Base-by-base conservation (phyloP, 805 yeast species). In the Candida railenensis region DNA sequence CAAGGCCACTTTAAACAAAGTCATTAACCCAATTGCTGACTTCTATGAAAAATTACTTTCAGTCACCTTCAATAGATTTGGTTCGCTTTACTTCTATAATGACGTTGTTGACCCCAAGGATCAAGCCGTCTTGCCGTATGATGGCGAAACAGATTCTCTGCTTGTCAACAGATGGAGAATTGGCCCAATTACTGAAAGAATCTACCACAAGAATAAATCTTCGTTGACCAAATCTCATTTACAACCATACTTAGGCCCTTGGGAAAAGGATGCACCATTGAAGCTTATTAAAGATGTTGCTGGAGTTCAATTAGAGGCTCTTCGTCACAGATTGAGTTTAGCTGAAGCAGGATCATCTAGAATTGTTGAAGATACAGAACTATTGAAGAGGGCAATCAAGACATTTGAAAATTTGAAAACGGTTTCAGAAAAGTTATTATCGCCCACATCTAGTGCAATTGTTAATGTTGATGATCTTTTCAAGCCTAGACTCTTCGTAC, bases 181-280 rank as follows among this genome's bases (percentile, higher is more conserved):
- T 54, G 98, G 99, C 4, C 94, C 96, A n/a, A 79, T 88, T 20
- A 82, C 81, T 25, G 97, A 92, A 65, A 78, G 86, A 53, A 77
- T 81, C 12, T 87, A 83, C 62, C 84, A 90, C 78, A 87, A 85
- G 63, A 78, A 82, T 53, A 84, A 83, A 61, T 66, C 67, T 34
- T 67, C 74, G 38, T 63, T 87, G 54, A 70, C 76, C n/a, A 73
- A 74, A 33, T 74, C 71, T 37, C 74, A 73, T 44, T 66, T 80
- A 43, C 74, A 71, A 45, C 68, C 75, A 47, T 71, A 66, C 43
- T 69, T 81, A 45, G 98, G 98, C 1, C 98, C 98, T 34, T 89
- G 95, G 90, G 65, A 69, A 12, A 69, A 76, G 16, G 58, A 64
- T 12, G 65, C 76, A 41, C 89, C 94, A 16, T 62, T 78, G 49